phyloP scores from a whole-genome alignment of 2,329 filamentous ascomycete genomes.

The Colletotrichum sp. region DNA sequence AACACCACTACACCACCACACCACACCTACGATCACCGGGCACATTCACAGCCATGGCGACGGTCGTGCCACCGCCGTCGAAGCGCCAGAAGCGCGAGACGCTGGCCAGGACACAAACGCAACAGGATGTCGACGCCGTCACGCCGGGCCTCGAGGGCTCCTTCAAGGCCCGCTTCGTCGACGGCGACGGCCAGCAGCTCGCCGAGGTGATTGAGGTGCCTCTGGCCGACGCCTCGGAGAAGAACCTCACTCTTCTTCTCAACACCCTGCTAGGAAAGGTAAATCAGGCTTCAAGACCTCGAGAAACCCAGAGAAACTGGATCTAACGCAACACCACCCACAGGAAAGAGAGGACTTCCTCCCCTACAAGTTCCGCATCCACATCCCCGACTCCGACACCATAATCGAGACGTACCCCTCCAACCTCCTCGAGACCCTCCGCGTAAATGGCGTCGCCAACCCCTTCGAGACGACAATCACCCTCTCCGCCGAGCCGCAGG shows the following conservation, averaged over 20 bases:
- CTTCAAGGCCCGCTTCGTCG: conserved; percentile 86
- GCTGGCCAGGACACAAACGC: conserved; percentile 72
- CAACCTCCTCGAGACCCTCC: conserved; percentile 59
- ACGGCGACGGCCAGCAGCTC: conserved; percentile 77
- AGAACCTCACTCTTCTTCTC: conserved; percentile 85
- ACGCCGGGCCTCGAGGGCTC: conserved; percentile 74
- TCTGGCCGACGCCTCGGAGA: conserved; percentile 83
- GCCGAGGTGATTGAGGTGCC: conserved; percentile 75
- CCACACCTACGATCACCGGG: neutral
- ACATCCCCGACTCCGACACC: conserved; percentile 57
- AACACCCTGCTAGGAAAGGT: conserved; percentile 84
- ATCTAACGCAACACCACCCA: neutral
- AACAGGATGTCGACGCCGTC: conserved; percentile 76
- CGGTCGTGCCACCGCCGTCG: conserved; percentile 80
- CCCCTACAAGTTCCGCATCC: conserved; percentile 67
- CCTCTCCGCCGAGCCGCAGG: conserved; percentile 76
- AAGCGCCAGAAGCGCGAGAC: conserved; percentile 85
- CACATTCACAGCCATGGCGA: conserved; percentile 67
- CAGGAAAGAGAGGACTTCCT: conserved; percentile 63
- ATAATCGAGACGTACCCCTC: conserved; percentile 62
- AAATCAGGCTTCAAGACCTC: too few relatives aligned
- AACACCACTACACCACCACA: neutral
- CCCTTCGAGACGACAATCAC: conserved; percentile 61
- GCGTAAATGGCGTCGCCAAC: conserved; percentile 60
- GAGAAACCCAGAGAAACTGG: too few relatives aligned